Evolutionary conservation across 1,284 basidiomycete species (phyloP), one percentile per base, ranked within the genome.

Genomic region (Sphaerobolus stellatus): DNA sequence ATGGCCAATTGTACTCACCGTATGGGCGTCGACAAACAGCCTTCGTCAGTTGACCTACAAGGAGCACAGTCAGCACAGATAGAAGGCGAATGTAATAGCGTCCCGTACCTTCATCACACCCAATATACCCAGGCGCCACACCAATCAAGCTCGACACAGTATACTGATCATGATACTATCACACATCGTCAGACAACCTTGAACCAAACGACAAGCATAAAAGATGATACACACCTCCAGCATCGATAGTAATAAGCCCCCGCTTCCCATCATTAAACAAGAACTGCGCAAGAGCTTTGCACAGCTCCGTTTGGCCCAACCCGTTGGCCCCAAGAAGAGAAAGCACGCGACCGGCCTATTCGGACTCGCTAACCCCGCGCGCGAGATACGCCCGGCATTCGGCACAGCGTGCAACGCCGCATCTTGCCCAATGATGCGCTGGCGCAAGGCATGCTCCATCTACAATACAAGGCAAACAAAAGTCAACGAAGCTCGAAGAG

Each of bases 61-160:
- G 38, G n/a, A n/a, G n/a, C n/a, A n/a, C n/a, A n/a, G n/a, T n/a
- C n/a, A n/a, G n/a, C n/a, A n/a, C n/a, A n/a, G n/a, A n/a, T n/a
- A n/a, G n/a, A n/a, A n/a, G n/a, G n/a, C n/a, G n/a, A n/a, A n/a
- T n/a, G n/a, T n/a, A n/a, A n/a, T n/a, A n/a, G n/a, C n/a, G n/a
- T n/a, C n/a, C n/a, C n/a, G n/a, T n/a, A n/a, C 90, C 92, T 71
- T 96, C 92, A 64, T 98, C 93, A 64, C 93, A 92, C 2, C 95
- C 96, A 18, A 98, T 88, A 64, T 95, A 97, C 6, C 94, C 93
- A 5, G 93, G 92, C 0, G 93, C 90, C 1, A 94, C 90, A 57
- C 94, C 94, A 50, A 97, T 92, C 18, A 97, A 75, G 2, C 93
- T 81, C 1, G 92, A 93, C 38, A 97, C 88, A 0, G 92, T 94